Base-by-base conservation (phyloP, 2,329 filamentous ascomycete genomes). In the Fusarium gaditjirri region DNA sequence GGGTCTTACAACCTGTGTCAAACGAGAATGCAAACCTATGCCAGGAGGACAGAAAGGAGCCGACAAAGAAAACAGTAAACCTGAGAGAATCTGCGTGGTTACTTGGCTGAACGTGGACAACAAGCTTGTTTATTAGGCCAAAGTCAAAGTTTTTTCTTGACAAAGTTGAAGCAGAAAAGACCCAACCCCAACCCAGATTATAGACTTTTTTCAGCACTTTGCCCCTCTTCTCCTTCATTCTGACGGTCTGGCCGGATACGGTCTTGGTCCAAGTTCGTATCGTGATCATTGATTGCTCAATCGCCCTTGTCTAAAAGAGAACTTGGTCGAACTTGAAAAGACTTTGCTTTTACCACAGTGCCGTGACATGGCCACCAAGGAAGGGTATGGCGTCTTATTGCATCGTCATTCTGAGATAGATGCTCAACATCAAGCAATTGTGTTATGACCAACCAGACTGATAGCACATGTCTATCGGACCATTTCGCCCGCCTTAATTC, bases 371-470 rank as follows among this genome's bases (percentile, higher is more conserved):
- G 49, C 39, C 60, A 54, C 50, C 54, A 55, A 72, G 70, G 52
- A 66, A 55, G 57, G 56, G 53, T 67, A 50, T 57, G 61, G 65
- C 53, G 60, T 55, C 61, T 66, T 66, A 42, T 46, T 53, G 43
- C 61, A 72, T 73, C 74, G 74, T 76, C 74, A 76, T 76, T 74
- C 71, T 76, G 74, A 60, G 62, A 54, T 59, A 52, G 66, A 61
- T 76, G 71, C 74, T 76, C 72, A 75, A 75, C 71, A 76, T 73
- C 59, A 68, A 71, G 39, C 39, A 61, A 41, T 54, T 59, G 11
- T 46, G 33, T 42, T 23, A 56, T 44, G 55, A 46, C 61, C 57
- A 56, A 59, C 60, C 57, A 59, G 44, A 41, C 47, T 43, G 19
- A 67, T 60, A 39, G 50, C 44, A 54, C 43, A 57, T 73, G 53